Evolutionary conservation across 2,329 filamentous ascomycete species (phyloP), one percentile per base, ranked within the genome.

Genomic region (Alternaria brassicae): DNA sequence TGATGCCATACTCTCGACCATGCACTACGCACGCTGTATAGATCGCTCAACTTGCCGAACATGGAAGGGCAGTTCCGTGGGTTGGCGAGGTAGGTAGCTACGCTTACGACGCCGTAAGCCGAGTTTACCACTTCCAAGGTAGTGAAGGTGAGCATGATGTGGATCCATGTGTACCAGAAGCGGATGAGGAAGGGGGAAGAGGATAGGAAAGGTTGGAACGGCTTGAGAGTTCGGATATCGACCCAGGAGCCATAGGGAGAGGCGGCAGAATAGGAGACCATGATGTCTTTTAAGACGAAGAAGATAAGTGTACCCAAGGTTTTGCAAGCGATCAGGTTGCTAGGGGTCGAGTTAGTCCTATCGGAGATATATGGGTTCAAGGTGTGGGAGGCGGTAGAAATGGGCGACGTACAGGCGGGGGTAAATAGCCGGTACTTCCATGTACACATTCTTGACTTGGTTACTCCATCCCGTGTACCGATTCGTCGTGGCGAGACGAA

Each of bases 1-100:
- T 74, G 71, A 49, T 75, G 72, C 72, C 72, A 76, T 0, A 69
- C 65, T 0, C 48, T 27, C 56, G 65, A 68, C 72, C 71, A 74
- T 3, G 62, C 58, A 3, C 67, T 66, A 17, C 72, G 58, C 1
- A 76, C 53, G 4, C 59, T 70, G 10, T 56, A 65, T 21, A 66
- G 36, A 7, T 59, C 62, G 19, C 37, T 51, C 25, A 72, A 41
- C 34, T 66, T 58, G 6, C 66, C 66, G 57, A 73, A 74, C 17
- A 54, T n/a, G 15, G 63, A 63, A 2, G 71, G 71, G 37, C 73
- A 76, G 15, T 74, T 69, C n/a, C 60, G 60, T 7, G 73, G 72
- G 8, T 44, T 51, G 0, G 68, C 60, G 3, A 74, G 28, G 4
- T 65, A 61, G 0, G 56, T 51, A 1, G 60, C 51, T 1, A 75